Conservation (phyloP, 352 stramenopile species). For the Pythium brassicae region DNA sequence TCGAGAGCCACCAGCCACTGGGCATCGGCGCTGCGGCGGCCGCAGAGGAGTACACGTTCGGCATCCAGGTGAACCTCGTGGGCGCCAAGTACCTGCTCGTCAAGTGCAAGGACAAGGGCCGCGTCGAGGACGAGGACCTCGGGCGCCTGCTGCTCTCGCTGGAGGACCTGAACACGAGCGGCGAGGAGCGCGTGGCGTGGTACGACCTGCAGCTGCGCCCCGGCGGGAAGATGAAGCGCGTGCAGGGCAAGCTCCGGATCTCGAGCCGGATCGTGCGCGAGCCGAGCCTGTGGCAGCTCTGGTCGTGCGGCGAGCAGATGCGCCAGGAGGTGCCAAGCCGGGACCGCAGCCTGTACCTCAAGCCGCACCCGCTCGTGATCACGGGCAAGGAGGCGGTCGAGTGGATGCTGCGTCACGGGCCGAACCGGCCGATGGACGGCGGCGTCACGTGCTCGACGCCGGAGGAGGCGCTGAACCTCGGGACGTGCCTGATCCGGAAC, state of each 20-base stretch:
- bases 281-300: slow-evolving; percentile 80
- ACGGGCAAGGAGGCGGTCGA: slow-evolving; percentile 77
- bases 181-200: slow-evolving; percentile 77
- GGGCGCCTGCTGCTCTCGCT: slow-evolving; percentile 73
- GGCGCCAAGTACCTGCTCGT: slow-evolving; percentile 80
- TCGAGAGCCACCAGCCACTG: slow-evolving; percentile 82
- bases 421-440: slow-evolving; percentile 81
- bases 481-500: slow-evolving; percentile 61
- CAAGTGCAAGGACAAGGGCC: slow-evolving; percentile 87
- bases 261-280: slow-evolving; percentile 84
- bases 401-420: slow-evolving; percentile 84
- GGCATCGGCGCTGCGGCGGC: slow-evolving; percentile 78
- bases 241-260: slow-evolving; percentile 78
- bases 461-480: slow-evolving; percentile 78
- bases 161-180: slow-evolving; percentile 80
- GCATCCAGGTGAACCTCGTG: slow-evolving; percentile 67
- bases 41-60: slow-evolving; percentile 85
- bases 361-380: slow-evolving; percentile 72
- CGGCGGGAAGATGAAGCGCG: slow-evolving; percentile 81
- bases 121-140: slow-evolving; percentile 79
- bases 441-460: slow-evolving; percentile 80
- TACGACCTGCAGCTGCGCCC: slow-evolving; percentile 82
- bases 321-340: slow-evolving; percentile 57
- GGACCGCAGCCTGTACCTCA: slow-evolving; percentile 82
- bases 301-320: slow-evolving; percentile 83